These are phyloP conservation scores for Cryphonectria radicalis DNA, from an alignment of 2,329 filamentous ascomycete species.

Conservation along the genomic window DNA sequence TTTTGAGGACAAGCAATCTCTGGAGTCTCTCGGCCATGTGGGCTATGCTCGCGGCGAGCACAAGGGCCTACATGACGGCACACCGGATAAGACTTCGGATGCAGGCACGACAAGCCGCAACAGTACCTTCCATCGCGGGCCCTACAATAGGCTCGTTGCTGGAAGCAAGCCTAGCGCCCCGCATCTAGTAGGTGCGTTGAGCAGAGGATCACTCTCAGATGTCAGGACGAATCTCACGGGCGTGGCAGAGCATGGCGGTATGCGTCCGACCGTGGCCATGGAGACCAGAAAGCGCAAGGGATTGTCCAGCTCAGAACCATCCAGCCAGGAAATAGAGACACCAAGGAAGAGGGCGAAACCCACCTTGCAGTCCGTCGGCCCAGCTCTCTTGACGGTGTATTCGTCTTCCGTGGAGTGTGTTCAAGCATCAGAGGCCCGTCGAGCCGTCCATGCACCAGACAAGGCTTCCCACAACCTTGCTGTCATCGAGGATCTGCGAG, in stretches of 20 bases:
- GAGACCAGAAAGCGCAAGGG: constrained; percentile 16
- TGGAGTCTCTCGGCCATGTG: background rate
- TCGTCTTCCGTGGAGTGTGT: background rate
- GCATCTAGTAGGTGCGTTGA: background rate
- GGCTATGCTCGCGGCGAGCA: background rate
- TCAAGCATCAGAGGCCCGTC: background rate
- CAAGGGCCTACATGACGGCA: background rate
- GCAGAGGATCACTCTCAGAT: background rate
- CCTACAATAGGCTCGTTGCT: constrained; percentile 25
- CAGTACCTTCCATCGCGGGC: constrained; percentile 13
- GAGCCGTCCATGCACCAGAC: background rate
- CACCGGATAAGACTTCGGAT: background rate
- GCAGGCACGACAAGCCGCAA: background rate
- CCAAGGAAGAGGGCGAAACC: background rate
- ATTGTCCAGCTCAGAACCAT: background rate
- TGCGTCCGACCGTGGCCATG: background rate
- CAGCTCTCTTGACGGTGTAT: background rate
- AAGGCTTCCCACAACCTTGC: background rate
- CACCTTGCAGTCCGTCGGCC: background rate
- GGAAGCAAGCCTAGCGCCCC: constrained; percentile 4
- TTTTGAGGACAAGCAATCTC: background rate
- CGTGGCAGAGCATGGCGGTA: background rate
- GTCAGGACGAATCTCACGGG: background rate
- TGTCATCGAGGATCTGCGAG: background rate
- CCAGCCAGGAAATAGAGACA: background rate